Percentiles rank a stretch among this genome's conserved stretches.
Conservation (phyloP, 441 rosid species). For the Rhodomyrtus psidioides region DNA sequence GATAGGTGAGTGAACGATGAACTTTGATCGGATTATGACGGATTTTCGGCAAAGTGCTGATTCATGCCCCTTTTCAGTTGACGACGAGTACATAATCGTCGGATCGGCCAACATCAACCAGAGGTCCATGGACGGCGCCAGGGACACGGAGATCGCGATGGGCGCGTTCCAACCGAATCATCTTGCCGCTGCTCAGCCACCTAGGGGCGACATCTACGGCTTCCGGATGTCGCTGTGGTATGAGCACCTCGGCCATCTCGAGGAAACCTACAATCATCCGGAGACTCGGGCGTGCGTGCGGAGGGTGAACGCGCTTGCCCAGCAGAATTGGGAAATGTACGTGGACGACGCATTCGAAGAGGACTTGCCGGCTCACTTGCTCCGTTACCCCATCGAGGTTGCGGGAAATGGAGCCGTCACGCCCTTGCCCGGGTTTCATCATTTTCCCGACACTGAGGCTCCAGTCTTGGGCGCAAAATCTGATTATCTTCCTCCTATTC, state of each 20-base stretch:
- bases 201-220: slow-evolving; percentile 31
- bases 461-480: slow-evolving; percentile 33
- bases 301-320: slow-evolving; percentile 21
- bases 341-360: neutral
- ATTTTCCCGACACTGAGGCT: slow-evolving; percentile 57
- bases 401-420: slow-evolving; percentile 22
- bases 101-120: slow-evolving; percentile 76
- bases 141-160: slow-evolving; percentile 63
- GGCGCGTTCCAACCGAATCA: slow-evolving; percentile 57
- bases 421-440: slow-evolving; percentile 11
- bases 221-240: slow-evolving; percentile 50
- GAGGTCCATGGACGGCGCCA: slow-evolving; percentile 60
- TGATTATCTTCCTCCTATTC: neutral
- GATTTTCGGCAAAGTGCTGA: neutral
- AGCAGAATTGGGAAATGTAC: slow-evolving; percentile 25
- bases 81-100: slow-evolving; percentile 57
- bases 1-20: slow-evolving; percentile 27
- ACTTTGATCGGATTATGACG: neutral
- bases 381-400: slow-evolving; percentile 42
- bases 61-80: slow-evolving; percentile 25
- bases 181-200: slow-evolving; percentile 6
- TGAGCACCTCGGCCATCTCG: slow-evolving; percentile 25
- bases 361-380: slow-evolving; percentile 37
- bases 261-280: slow-evolving; percentile 6
- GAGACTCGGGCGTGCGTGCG: slow-evolving; percentile 27